Base-by-base conservation (phyloP, 129 eudicot genomes). In the Artemisia argyi region DNA sequence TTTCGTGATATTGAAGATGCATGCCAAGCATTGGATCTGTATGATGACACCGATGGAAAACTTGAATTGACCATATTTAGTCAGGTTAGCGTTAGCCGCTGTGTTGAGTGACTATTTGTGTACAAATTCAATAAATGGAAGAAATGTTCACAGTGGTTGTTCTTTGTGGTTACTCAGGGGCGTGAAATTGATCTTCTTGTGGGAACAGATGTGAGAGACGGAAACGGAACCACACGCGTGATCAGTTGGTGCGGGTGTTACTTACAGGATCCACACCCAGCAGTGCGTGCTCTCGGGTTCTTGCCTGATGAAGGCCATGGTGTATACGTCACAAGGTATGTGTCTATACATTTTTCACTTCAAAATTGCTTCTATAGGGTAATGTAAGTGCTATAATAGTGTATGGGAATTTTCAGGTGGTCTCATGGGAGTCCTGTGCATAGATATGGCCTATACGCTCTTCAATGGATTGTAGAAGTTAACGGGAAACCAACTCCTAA, bases 401-500 rank as follows among this genome's bases (percentile, higher is more conserved):
- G 11, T 62, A 44, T 5, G 12, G 53, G 39, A 76, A 28, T 76
- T 52, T 78, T 56, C 83, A 93, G 98, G 83, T 84, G 97, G 96
- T 90, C 91, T 74, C 90, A 84, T 61, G 98, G 98, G 72, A 93
- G 98, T 83, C 97, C 96, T 17, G 97, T 73, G 22, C 90, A 93
- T 58, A 84, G 97, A 74, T 90, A 93, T 76, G 96, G 95, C 61
- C 77, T 93, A 56, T 84, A 80, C 85, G 85, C 97, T 76, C 97
- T 87, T 66, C 97, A 84, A 69, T 93, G 98, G 98, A 92, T 92
- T 61, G 96, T 92, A 32, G 96, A 92, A 92, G 90, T 89, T 51
- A 92, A 92, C 30, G 96, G 96, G 39, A 87, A 89, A 68, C 96
- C 89, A 26, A 92, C 98, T 62, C 98, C 98, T 52, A 75, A 89